Conservation (phyloP, 495 filamentous ascomycete genomes). For the Aspergillus steynii region DNA sequence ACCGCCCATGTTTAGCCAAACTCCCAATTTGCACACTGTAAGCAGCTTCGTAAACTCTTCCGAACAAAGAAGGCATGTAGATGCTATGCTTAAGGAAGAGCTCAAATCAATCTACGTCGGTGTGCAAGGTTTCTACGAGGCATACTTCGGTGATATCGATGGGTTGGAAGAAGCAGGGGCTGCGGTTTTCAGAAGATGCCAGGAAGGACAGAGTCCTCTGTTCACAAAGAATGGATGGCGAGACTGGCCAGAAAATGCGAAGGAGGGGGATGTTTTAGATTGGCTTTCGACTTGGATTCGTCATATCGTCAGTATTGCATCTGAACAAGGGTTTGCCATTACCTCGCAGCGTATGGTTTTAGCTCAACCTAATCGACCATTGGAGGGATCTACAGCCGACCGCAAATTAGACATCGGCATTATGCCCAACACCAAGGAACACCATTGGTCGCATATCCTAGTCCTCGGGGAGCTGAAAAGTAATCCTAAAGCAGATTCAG, state of each 20-base stretch:
- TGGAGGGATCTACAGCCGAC: constrained; percentile 3
- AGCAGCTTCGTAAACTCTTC: constrained; percentile 13
- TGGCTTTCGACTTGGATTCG: not conserved
- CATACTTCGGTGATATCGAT: constrained; percentile 1
- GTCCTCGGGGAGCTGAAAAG: constrained; percentile 20
- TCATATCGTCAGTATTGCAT: not conserved
- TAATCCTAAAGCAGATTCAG: constrained; percentile 9
- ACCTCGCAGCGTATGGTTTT: not conserved
- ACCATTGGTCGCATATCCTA: constrained; percentile 20
- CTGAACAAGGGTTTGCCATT: not conserved
- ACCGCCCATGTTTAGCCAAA: not conserved
- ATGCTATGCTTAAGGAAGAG: constrained; percentile 11
- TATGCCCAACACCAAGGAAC: not conserved
- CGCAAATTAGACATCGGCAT: constrained; percentile 11
- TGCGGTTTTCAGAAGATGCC: not conserved
- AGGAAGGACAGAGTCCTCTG: not conserved
- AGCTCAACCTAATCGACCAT: constrained; percentile 2
- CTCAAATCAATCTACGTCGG: constrained; percentile 5
- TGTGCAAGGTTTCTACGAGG: constrained; percentile 2
- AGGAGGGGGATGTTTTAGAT: constrained; percentile 7
- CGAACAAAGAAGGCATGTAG: constrained; percentile 4
- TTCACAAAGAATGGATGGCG: constrained; percentile 1
- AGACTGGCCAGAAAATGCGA: constrained; percentile 3
- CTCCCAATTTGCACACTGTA: constrained; percentile 7
- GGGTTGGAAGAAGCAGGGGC: not conserved